Evolutionary conservation across 2,329 filamentous ascomycete genomes (phyloP).

Genomic region (Colletotrichum sp.): DNA sequence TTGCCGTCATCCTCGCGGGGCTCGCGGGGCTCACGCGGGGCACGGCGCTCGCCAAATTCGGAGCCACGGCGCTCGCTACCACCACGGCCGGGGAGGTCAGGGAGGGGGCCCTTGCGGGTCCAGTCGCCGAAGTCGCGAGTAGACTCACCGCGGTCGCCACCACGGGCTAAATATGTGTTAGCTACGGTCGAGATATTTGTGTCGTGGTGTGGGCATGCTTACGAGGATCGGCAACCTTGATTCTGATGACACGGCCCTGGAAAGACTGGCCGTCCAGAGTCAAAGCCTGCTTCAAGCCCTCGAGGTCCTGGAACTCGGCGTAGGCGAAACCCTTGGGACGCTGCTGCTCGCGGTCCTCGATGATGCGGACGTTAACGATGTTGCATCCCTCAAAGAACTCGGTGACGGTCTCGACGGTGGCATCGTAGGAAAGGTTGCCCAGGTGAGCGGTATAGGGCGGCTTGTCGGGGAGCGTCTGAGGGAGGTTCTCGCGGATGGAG

Average conservation of each 20-base stretch:
- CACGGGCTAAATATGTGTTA: slow-evolving; percentile 73
- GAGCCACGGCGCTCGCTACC: slow-evolving; percentile 47
- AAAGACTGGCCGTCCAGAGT: slow-evolving; percentile 82
- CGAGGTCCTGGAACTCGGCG: slow-evolving; percentile 87
- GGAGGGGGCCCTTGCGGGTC: slow-evolving; percentile 90
- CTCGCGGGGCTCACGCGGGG: slow-evolving; percentile 65
- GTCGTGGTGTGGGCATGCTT: slow-evolving; percentile 50
- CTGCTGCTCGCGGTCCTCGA: slow-evolving; percentile 92
- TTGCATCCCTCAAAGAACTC: slow-evolving; percentile 87
- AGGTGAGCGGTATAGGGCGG: slow-evolving; percentile 96
- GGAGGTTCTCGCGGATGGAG: slow-evolving; percentile 61
- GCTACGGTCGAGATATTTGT: slow-evolving; percentile 16
- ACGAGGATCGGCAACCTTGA: slow-evolving; percentile 98
- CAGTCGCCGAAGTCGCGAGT: slow-evolving; percentile 86
- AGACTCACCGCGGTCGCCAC: slow-evolving; percentile 70
- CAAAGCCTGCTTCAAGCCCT: slow-evolving; percentile 91
- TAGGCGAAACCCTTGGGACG: slow-evolving; percentile 99
- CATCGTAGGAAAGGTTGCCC: slow-evolving; percentile 96
- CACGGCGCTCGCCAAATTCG: slow-evolving; percentile 50
- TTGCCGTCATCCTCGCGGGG: slow-evolving; percentile 72
- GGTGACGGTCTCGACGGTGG: slow-evolving; percentile 80
- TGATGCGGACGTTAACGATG: slow-evolving; percentile 90
- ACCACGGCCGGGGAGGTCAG: slow-evolving; percentile 68
- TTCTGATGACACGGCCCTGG: slow-evolving; percentile 86
- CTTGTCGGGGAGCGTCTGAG: slow-evolving; percentile 72